phyloP scores from a whole-genome alignment of 2,329 filamentous ascomycete species.

The Xylaria sp. region DNA sequence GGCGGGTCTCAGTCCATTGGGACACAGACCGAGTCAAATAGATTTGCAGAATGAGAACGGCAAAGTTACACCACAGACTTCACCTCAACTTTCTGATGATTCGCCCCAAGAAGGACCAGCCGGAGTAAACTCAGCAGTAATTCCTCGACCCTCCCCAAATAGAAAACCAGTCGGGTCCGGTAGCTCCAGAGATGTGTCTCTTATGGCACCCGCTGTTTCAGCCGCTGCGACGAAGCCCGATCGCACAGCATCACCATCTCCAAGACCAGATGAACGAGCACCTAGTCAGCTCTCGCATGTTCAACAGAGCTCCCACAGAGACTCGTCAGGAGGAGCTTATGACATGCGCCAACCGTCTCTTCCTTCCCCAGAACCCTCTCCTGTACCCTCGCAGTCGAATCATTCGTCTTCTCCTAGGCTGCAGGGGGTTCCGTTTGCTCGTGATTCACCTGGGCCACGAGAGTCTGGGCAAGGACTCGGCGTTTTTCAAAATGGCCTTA shows the following conservation, averaged over 20 bases:
- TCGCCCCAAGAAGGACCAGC: conserved; percentile 39
- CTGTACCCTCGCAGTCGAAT: conserved; percentile 38
- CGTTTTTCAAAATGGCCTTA: conserved; percentile 28
- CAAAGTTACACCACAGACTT: conserved; percentile 20
- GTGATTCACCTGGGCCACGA: conserved; percentile 33
- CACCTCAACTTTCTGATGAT: conserved; percentile 36
- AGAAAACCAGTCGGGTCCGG: conserved; percentile 49
- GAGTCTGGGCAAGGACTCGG: conserved; percentile 32
- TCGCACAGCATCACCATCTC: conserved; percentile 31
- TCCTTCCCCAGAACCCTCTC: conserved; percentile 43
- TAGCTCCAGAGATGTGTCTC: conserved; percentile 36
- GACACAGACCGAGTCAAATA: conserved; percentile 20
- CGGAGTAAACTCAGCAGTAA: conserved; percentile 26
- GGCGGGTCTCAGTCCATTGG: conserved; percentile 21
- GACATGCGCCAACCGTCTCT: conserved; percentile 44
- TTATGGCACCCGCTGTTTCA: conserved; percentile 34
- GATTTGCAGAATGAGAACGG: conserved; percentile 16
- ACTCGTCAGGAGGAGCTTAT: conserved; percentile 30
- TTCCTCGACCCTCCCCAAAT: conserved; percentile 40
- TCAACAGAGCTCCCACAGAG: conserved; percentile 40
- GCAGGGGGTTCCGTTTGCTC: conserved; percentile 26
- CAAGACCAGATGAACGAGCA: conserved; percentile 35
- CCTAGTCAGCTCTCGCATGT: conserved; percentile 39
- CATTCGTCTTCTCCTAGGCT: conserved; percentile 35
- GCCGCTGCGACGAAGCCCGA: conserved; percentile 20